Conservation (phyloP, 805 yeast species). For the Ogataea philodendri region DNA sequence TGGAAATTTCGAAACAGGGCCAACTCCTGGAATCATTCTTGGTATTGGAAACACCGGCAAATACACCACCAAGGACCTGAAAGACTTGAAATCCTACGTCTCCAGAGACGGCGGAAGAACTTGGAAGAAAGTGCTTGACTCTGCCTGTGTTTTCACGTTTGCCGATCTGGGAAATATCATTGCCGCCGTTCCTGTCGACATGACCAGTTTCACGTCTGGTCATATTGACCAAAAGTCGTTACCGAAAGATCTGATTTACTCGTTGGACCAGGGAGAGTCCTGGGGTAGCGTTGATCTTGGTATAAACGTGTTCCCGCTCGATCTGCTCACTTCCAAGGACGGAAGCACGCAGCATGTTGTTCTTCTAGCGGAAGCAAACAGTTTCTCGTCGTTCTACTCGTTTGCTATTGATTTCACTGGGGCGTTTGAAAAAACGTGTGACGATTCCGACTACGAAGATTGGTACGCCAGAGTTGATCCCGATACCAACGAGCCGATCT, state of each 20-base stretch:
- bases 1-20: constrained; percentile 45
- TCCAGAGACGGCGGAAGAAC: constrained; percentile 77
- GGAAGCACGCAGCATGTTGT: constrained; percentile 64
- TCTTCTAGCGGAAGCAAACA: constrained; percentile 40
- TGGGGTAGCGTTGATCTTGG: constrained; percentile 58
- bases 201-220: constrained; percentile 17
- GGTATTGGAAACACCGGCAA: constrained; percentile 87
- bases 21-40: constrained; percentile 51
- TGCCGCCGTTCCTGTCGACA: constrained; percentile 49
- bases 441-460: constrained; percentile 58
- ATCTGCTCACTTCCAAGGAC: constrained; percentile 52
- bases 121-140: constrained; percentile 58
- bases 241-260: constrained; percentile 38
- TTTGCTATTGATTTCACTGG: constrained; percentile 53
- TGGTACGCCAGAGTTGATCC: constrained; percentile 51
- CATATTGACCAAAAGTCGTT: constrained; percentile 33
- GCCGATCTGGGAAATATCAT: constrained; percentile 81
- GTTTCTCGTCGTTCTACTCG: constrained; percentile 20
- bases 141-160: constrained; percentile 53
- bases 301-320: constrained; percentile 25
- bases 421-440: constrained; percentile 49
- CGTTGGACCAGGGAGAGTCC: constrained; percentile 70
- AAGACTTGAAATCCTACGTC: constrained; percentile 45
- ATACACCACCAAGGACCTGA: constrained; percentile 23
- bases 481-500: constrained; percentile 37